Evolutionary conservation across 306 rosid genomes (phyloP).

Genomic region (Macrotyloma uniflorum): DNA sequence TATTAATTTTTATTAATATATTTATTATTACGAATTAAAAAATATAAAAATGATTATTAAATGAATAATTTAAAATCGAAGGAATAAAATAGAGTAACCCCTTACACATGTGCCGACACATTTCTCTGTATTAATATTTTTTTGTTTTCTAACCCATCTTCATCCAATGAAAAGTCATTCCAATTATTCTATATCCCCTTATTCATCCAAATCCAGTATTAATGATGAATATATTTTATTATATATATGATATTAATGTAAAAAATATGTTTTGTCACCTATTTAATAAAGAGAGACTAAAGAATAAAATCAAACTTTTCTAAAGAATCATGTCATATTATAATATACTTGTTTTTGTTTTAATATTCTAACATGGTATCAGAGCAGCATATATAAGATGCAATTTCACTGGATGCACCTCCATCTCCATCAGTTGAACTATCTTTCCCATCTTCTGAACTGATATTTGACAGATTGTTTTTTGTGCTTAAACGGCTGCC

Average conservation of each 20-base stretch:
- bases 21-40: too few relatives aligned
- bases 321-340: too few relatives aligned
- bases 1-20: too few relatives aligned
- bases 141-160: background rate
- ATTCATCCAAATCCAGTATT: conserved; percentile 49
- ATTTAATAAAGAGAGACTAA: too few relatives aligned
- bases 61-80: background rate
- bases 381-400: conserved; percentile 65
- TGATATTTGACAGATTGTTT: conserved; percentile 16
- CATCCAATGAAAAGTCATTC: conserved; percentile 25
- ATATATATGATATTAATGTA: too few relatives aligned
- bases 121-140: conserved; percentile 29
- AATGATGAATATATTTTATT: too few relatives aligned
- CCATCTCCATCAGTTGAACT: conserved; percentile 42
- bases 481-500: conserved; percentile 45
- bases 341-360: too few relatives aligned
- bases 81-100: background rate
- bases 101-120: conserved; percentile 45
- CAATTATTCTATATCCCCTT: conserved; percentile 29
- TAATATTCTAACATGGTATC: too few relatives aligned
- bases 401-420: conserved; percentile 36
- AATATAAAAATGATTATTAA: background rate
- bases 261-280: too few relatives aligned
- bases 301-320: too few relatives aligned
- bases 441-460: conserved; percentile 43